A percentile compares a stretch with the other conserved stretches of the same genome.
Conservation (phyloP, 106 monocot species). For the Phalaenopsis equestris region DNA sequence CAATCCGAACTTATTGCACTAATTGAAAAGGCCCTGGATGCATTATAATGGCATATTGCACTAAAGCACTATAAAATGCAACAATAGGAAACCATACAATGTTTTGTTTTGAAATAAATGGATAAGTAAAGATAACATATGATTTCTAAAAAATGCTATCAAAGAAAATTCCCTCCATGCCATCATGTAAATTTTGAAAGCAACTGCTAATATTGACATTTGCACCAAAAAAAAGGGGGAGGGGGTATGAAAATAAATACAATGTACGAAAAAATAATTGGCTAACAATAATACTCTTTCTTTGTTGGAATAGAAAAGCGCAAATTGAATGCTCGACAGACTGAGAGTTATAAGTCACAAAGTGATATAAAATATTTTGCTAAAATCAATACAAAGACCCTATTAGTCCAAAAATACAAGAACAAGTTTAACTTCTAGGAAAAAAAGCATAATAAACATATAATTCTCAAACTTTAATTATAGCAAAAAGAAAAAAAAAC, state of each 20-base stretch:
- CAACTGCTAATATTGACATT: neutral
- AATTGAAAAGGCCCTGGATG: neutral
- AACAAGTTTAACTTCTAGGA: neutral
- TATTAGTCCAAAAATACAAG: neutral
- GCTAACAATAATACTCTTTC: neutral
- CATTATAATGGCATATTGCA: neutral
- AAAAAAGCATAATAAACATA: neutral
- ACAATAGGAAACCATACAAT: neutral
- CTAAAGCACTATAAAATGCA: neutral
- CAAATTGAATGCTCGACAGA: neutral
- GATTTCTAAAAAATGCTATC: neutral
- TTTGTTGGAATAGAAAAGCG: neutral
- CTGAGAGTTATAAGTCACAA: neutral
- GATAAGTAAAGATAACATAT: neutral
- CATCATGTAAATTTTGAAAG: neutral
- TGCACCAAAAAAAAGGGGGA: neutral
- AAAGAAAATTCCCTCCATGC: neutral
- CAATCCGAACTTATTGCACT: neutral
- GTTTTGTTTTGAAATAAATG: neutral
- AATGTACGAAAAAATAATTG: neutral
- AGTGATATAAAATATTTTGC: neutral
- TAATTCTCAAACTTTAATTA: neutral
- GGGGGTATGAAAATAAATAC: neutral
- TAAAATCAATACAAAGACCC: neutral
- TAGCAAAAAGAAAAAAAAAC: neutral